Conservation (phyloP, 768 basidiomycete genomes). For the Pluteus cervinus region DNA sequence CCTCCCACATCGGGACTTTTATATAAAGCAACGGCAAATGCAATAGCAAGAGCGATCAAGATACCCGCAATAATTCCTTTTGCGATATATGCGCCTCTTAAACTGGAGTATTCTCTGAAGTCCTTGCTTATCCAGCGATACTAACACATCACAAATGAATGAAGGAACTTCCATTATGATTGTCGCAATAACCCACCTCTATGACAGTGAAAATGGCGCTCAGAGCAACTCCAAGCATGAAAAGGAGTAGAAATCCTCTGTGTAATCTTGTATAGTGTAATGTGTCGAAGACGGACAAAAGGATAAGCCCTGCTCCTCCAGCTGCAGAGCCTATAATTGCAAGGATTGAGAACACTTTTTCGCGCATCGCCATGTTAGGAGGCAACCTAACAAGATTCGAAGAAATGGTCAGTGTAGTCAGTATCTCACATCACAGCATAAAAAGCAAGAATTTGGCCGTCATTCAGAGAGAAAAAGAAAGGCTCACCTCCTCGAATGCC, state of each 20-base stretch:
- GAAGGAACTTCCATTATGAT: background rate
- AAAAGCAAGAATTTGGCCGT: background rate
- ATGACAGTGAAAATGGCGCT: constrained; percentile 70
- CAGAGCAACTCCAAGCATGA: constrained; percentile 65
- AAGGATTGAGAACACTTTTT: constrained; percentile 47
- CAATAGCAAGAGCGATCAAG: constrained; percentile 57
- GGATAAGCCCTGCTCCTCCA: constrained; percentile 58
- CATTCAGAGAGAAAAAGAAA: background rate
- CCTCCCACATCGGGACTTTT: constrained; percentile 43
- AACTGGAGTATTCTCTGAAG: constrained; percentile 34
- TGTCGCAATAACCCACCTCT: constrained; percentile 37
- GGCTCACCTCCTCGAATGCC: constrained; percentile 55
- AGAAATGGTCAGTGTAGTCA: too few species aligned
- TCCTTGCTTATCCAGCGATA: constrained; percentile 62
- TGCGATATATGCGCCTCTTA: constrained; percentile 49
- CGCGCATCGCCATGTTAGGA: constrained; percentile 50
- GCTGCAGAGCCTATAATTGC: constrained; percentile 56
- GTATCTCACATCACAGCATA: too few species aligned
- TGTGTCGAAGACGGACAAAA: constrained; percentile 71
- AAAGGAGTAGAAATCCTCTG: constrained; percentile 59
- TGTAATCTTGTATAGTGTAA: constrained; percentile 46
- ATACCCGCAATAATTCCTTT: constrained; percentile 56
- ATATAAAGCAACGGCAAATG: constrained; percentile 51
- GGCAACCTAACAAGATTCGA: constrained; percentile 41
- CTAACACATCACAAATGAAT: constrained; percentile 23